Evolutionary conservation across 305 asterid genomes (phyloP), one percentile per base, ranked within the genome.

Genomic region (Solanum chacoense): DNA sequence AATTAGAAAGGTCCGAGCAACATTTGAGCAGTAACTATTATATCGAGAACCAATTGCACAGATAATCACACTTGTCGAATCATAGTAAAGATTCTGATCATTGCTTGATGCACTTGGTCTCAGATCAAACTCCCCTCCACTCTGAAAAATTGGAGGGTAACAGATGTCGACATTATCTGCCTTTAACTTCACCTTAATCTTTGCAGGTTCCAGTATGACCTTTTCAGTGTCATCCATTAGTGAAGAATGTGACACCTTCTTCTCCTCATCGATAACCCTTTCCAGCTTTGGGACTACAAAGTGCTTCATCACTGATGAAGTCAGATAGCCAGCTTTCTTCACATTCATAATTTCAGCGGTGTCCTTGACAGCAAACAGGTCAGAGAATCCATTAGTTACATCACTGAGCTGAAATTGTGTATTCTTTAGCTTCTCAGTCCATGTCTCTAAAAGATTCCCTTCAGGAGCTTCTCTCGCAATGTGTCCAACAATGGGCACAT

Each of bases 61-160:
- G 63, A 91, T 91, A 59, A 91, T 91, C 84, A 91, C 91, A 87
- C 93, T 91, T 8, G 89, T 88, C 11, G 93, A 89, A 89, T 91
- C 93, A 55, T 91, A 91, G 89, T 91, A 90, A 74, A 91, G 90
- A 55, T 76, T 80, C 29, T 87, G 88, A 37, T 91, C 93, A 76
- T 91, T 88, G 89, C 91, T 89, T 29, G 91, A 71, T 10, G 93
- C 93, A 87, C 91, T 91, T 72, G 93, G 91, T 89, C 78, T 89
- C 38, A 91, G 89, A 91, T 91, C 93, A 85, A 90, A 91, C 73
- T 88, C 89, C 37, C 90, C 91, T 32, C 91, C 93, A 90, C 93
- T 91, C 91, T 91, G 93, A 87, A 91, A 91, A 80, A 91, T 91
- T 55, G 93, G 93, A 12, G 93, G 91, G 87, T 91, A 91, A 87